Conservation (phyloP, 148 eudicot genomes). For the Dysphania ambrosioides region DNA sequence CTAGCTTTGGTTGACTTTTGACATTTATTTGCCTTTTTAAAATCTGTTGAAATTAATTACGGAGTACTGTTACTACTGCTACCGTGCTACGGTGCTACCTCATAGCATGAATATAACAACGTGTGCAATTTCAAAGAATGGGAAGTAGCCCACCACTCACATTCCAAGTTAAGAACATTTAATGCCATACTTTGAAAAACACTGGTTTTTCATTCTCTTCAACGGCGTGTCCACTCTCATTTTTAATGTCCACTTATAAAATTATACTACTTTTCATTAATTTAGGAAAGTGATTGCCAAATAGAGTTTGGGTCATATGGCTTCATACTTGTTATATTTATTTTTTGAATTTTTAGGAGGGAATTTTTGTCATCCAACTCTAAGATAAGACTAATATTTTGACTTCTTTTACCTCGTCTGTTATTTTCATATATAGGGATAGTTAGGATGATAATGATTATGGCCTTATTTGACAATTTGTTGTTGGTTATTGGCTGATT, state of each 20-base stretch:
- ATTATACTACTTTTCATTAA: background rate
- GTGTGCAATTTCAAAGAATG: constrained; percentile 11
- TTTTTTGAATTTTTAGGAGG: constrained; percentile 5
- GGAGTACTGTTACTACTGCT: too few species aligned
- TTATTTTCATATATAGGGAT: background rate
- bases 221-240: constrained; percentile 2
- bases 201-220: background rate
- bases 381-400: background rate
- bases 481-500: too few species aligned
- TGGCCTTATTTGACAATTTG: too few species aligned
- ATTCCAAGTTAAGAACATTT: background rate
- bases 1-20: too few species aligned
- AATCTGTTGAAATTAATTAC: too few species aligned
- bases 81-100: too few species aligned
- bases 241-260: background rate
- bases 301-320: background rate
- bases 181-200: constrained; percentile 3
- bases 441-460: constrained; percentile 8
- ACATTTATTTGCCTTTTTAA: too few species aligned
- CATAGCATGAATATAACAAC: too few species aligned
- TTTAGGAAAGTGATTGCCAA: background rate
- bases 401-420: background rate
- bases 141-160: constrained; percentile 18
- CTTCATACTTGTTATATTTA: background rate
- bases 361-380: background rate